Percentiles rank a stretch among this genome's conserved stretches.
Conservation (phyloP, 306 rosid genomes). For the Pyrus communis region DNA sequence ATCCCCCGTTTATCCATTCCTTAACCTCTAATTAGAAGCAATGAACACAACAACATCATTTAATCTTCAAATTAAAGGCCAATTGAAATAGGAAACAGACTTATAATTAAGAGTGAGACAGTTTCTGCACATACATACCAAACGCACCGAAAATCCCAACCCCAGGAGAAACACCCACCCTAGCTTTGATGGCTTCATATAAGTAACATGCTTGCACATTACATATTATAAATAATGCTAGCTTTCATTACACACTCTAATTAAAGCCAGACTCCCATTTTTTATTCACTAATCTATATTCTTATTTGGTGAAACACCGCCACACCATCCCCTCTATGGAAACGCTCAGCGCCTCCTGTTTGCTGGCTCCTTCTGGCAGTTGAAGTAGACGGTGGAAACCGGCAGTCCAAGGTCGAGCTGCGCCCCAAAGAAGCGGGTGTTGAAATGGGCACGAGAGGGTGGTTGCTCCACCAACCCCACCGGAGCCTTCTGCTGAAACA, state of each 20-base stretch:
- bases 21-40: neutral
- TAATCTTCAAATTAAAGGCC: neutral
- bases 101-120: neutral
- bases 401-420: constrained; percentile 66
- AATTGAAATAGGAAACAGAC: neutral
- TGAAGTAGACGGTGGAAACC: constrained; percentile 76
- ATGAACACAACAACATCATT: neutral
- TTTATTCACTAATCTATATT: neutral
- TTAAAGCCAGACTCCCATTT: neutral
- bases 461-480: constrained; percentile 64
- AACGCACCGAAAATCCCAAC: neutral
- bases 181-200: neutral
- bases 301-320: neutral
- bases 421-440: constrained; percentile 60
- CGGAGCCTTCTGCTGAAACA: constrained; percentile 54
- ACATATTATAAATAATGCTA: neutral
- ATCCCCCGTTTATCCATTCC: neutral
- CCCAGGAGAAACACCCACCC: neutral
- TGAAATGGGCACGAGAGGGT: constrained; percentile 45
- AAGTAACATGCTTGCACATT: neutral
- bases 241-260: neutral
- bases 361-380: constrained; percentile 76
- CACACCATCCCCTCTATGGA: neutral
- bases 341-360: constrained; percentile 37
- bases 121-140: neutral